Evolutionary conservation across 345 rosid species (phyloP), one percentile per base, ranked within the genome.

Genomic region (Carallia brachiata): DNA sequence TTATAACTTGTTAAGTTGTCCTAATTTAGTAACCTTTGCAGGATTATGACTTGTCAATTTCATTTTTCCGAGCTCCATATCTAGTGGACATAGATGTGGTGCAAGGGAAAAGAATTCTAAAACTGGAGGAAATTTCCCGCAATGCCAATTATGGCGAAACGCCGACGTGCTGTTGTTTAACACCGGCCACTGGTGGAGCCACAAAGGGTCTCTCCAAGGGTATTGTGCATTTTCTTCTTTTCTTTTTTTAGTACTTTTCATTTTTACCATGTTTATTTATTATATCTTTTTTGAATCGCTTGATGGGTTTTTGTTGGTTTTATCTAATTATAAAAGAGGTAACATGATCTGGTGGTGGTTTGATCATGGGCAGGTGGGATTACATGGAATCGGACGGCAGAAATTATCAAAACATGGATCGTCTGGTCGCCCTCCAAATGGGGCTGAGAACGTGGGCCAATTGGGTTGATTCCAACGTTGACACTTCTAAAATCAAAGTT

Each of bases 101-200:
- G 12, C 81, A 87, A 71, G 99, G 99, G 27, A 88, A 84, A 71
- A 86, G 97, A 62, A 77, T 95, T 27, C 77, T 95, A 17, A 87
- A 70, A 68, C 83, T 92, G 0, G 96, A 88, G 0, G 90, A 90
- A 72, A 85, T 95, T 56, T 75, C 90, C 3, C 84, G 80, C n/a
- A 92, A 95, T 69, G 92, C 82, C 32, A 85, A 2, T 85, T 81
- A 8, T 95, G 97, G 97, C 77, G 71, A 5, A 69, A 75, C 2
- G 96, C 85, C 3, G 94, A 95, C 70, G 84, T 95, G 10, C 80
- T 95, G 67, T 70, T 80, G 16, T 95, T 95, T 52, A 90, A 95
- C 85, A 95, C 97, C 1, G 99, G 99, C 13, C 99, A 95, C 52
- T 95, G 99, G 98, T 95, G 99, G 99, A 87, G 64, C 62, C 99